Percentiles rank a stretch among this genome's conserved stretches.
These are phyloP conservation scores for Colletotrichum sp. DNA, from an alignment of 2,329 filamentous ascomycete genomes.

Conservation along the genomic window DNA sequence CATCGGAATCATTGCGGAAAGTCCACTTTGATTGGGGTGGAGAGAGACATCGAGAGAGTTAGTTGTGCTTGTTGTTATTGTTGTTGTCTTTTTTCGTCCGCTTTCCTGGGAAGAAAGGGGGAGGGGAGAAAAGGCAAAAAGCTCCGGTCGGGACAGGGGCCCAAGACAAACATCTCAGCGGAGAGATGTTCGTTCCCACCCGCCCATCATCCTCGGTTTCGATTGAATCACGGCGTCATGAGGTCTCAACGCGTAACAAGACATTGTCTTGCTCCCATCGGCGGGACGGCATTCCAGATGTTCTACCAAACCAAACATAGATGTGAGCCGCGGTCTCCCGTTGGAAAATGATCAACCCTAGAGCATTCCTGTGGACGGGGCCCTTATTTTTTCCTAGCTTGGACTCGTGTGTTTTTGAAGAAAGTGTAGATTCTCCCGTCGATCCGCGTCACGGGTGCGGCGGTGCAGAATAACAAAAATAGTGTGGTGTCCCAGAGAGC, in stretches of 20 bases:
- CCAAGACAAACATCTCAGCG: background rate
- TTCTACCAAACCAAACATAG: too few relatives aligned
- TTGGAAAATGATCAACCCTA: background rate
- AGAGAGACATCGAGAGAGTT: background rate
- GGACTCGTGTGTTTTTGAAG: background rate
- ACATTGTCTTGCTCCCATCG: conserved; percentile 7
- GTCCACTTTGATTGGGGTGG: background rate
- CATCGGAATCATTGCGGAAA: background rate
- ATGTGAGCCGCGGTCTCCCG: background rate
- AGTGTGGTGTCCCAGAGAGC: background rate
- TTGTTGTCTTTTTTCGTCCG: background rate
- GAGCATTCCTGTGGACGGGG: background rate
- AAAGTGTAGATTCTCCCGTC: background rate
- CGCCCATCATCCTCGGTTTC: background rate
- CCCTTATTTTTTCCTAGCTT: background rate
- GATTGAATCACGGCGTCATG: conserved; percentile 7
- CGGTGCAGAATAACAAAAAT: background rate
- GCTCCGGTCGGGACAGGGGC: background rate
- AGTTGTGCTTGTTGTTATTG: background rate
- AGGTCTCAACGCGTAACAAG: conserved; percentile 1
- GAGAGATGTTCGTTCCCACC: background rate
- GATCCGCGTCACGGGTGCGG: background rate
- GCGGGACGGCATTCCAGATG: background rate
- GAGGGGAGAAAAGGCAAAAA: background rate
- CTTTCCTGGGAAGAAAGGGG: background rate